A percentile compares a stretch with the other conserved stretches of the same genome.
Evolutionary conservation across 441 rosid genomes (phyloP).

Genomic region (Rhodomyrtus psidioides): DNA sequence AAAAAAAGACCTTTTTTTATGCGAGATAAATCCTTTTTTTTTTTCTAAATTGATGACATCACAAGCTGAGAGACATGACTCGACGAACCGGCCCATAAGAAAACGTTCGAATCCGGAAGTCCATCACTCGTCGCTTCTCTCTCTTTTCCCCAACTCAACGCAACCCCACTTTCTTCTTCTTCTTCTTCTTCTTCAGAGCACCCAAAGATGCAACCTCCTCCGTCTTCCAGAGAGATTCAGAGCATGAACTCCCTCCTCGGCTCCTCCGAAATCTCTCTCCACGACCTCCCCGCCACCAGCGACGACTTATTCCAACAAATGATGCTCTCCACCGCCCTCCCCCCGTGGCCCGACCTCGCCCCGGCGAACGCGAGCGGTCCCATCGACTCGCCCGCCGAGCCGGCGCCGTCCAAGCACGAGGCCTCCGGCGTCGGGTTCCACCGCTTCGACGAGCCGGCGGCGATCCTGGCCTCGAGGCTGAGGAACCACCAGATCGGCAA

Average conservation of each 20-base stretch:
- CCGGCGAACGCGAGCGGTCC: neutral
- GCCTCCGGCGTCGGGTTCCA: neutral
- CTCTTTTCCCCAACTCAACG: neutral
- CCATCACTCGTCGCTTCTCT: neutral
- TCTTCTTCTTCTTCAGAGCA: neutral
- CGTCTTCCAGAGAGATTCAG: neutral
- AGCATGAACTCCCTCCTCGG: slow-evolving; percentile 2
- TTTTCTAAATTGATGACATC: neutral
- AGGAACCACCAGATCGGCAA: neutral
- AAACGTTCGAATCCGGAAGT: neutral
- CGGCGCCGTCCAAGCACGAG: neutral
- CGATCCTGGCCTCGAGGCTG: neutral
- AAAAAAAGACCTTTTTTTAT: neutral
- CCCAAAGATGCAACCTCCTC: neutral
- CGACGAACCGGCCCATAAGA: neutral
- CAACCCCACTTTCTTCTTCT: neutral
- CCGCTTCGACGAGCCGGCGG: neutral
- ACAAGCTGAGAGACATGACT: neutral
- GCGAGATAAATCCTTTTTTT: neutral
- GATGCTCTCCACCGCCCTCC: neutral
- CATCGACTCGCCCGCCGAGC: neutral
- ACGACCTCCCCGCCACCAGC: neutral
- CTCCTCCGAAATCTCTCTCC: slow-evolving; percentile 23
- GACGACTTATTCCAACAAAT: neutral
- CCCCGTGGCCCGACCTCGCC: neutral